Percentiles rank a stretch among this genome's conserved stretches.
Evolutionary conservation across 257 asterid genomes (phyloP).

Genomic region (Nicotiana obtusifolia): DNA sequence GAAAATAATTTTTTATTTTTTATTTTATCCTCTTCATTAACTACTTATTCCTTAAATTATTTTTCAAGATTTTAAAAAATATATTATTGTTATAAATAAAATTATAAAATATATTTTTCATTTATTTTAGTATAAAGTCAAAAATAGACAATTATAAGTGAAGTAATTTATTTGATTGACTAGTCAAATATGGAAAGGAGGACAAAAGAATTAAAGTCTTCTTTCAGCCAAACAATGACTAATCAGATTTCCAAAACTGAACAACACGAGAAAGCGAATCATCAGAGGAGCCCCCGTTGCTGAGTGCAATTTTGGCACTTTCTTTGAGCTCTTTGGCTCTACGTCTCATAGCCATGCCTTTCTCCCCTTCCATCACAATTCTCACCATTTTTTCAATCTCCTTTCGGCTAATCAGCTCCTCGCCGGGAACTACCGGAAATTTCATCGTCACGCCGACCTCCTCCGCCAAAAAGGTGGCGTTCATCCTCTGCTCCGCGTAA

Average conservation of each 20-base stretch:
- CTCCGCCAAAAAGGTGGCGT: slow-evolving; percentile 32
- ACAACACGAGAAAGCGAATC: slow-evolving; percentile 2
- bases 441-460: slow-evolving; percentile 37
- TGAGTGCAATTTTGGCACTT: slow-evolving; percentile 24
- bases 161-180: too few species aligned
- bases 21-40: too few species aligned
- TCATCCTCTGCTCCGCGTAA: slow-evolving; percentile 47
- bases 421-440: neutral
- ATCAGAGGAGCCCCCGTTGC: slow-evolving; percentile 26
- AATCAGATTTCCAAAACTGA: neutral
- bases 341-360: slow-evolving; percentile 19
- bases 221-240: neutral
- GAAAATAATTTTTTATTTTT: too few species aligned
- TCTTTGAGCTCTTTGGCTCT: slow-evolving; percentile 25
- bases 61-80: too few species aligned
- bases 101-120: too few species aligned
- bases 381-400: slow-evolving; percentile 33
- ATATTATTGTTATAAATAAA: too few species aligned
- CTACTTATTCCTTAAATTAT: too few species aligned
- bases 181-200: too few species aligned
- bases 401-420: slow-evolving; percentile 19
- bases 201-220: too few species aligned
- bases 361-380: slow-evolving; percentile 30
- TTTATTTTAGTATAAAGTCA: too few species aligned
- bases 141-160: too few species aligned